Conservation (phyloP, 2,329 filamentous ascomycete species). For the Scedosporium minutisporum region DNA sequence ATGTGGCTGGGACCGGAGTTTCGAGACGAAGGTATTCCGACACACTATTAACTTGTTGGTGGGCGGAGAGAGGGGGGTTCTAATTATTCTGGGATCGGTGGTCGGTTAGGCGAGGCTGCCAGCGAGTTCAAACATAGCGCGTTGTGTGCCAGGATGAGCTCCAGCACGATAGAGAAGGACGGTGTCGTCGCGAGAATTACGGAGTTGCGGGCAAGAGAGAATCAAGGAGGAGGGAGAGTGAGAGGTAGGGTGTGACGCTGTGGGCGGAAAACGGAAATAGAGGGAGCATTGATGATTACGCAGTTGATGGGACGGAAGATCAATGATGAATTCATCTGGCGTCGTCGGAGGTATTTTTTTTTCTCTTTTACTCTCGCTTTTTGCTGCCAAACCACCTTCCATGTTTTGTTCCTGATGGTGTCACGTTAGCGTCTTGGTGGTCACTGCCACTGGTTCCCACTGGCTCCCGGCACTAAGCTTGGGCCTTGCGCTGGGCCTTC, state of each 20-base stretch:
- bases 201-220: neutral
- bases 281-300: neutral
- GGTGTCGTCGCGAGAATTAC: neutral
- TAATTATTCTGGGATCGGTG: neutral
- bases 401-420: neutral
- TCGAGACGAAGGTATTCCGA: constrained; percentile 10
- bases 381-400: neutral
- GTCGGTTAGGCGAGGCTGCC: neutral
- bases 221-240: neutral
- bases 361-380: neutral
- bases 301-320: neutral
- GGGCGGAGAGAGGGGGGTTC: neutral
- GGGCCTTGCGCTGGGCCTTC: neutral
- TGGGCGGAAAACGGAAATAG: neutral
- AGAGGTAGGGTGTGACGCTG: neutral
- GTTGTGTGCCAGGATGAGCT: neutral
- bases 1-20: constrained; percentile 5
- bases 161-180: neutral
- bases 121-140: constrained; percentile 1
- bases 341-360: neutral
- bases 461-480: neutral
- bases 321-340: neutral
- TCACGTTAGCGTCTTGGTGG: neutral
- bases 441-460: neutral
- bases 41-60: neutral